Evolutionary conservation across 495 filamentous ascomycete genomes (phyloP).

Genomic region (Aspergillus haitiensis): DNA sequence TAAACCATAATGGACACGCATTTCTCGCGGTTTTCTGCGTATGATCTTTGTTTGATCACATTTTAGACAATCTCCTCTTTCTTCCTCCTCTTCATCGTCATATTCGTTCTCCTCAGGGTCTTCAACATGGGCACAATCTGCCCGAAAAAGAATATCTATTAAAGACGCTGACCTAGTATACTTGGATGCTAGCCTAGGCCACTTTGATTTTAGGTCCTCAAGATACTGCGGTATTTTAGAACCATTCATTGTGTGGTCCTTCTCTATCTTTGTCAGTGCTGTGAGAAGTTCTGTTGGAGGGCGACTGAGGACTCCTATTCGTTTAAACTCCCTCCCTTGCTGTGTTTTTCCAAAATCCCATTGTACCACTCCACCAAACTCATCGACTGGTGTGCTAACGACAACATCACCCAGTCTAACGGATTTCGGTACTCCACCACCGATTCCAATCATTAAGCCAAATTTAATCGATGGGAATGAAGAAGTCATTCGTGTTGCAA

Average conservation of each 20-base stretch:
- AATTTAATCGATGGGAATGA: constrained; percentile 45
- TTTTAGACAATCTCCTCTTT: neutral
- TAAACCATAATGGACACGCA: constrained; percentile 32
- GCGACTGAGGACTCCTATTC: constrained; percentile 31
- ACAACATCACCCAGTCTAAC: constrained; percentile 31
- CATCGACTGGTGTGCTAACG: constrained; percentile 20
- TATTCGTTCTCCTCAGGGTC: too few species aligned
- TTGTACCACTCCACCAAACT: constrained; percentile 24
- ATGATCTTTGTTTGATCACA: neutral
- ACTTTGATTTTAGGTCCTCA: too few species aligned
- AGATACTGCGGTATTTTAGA: too few species aligned
- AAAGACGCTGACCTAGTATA: too few species aligned
- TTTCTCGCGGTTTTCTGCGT: constrained; percentile 1
- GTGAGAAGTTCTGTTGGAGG: constrained; percentile 28
- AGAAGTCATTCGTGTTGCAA: constrained; percentile 35
- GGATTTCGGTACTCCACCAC: constrained; percentile 35
- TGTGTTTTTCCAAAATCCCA: constrained; percentile 29
- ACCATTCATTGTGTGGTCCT: constrained; percentile 12
- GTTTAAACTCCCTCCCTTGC: constrained; percentile 21
- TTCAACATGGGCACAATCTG: too few species aligned
- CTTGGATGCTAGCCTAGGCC: too few species aligned
- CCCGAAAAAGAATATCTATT: too few species aligned
- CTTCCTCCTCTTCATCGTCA: neutral
- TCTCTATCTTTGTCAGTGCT: constrained; percentile 8
- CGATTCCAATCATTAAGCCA: constrained; percentile 53